Base-by-base conservation (phyloP, 139 green algal genomes). In the Asterochloris sp. region DNA sequence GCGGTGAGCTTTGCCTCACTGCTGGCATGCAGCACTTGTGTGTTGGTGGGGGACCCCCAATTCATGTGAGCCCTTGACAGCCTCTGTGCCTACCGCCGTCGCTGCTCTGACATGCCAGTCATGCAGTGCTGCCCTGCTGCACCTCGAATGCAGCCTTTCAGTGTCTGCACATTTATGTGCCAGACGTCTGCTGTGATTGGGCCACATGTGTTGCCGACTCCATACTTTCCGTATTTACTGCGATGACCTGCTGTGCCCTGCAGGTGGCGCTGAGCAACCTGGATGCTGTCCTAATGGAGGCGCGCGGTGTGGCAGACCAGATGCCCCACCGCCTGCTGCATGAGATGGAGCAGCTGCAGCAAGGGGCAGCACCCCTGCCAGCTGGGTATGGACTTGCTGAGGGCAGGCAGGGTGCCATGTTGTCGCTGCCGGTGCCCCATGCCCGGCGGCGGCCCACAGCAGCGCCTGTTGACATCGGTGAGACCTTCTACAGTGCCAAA, bases 251-350 rank as follows among this genome's bases (percentile, higher is more conserved):
- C 64, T 69, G 13, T 78, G 12, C 47, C 4, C 0, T 27, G 78
- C 83, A 83, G 78, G 85, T 95, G 38, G 86, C 87, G 0, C 62
- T 96, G 0, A 82, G 82, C 38, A 98, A 98, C 84, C 79, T 98
- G 73, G 94, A 96, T 74, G 78, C 81, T 0, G 90, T 95, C 28
- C 71, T 96, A 71, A 24, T 90, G 62, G 94, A 96, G 79, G 88
- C 88, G 4, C 84, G 83, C 0, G 83, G 74, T 2, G 75, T 69
- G 0, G 82, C 94, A 67, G 85, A 89, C 54, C 62, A 63, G 21
- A 83, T 95, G 76, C 78, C 88, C 0, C 79, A 74, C 0, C 90
- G 95, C 83, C 68, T 96, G 80, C 78, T 92, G 78, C 82, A 78
- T 0, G 86, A 94, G 75, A 71, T 97, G 76, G 93, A 96, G 84